These are phyloP conservation scores for Hypholoma fasciculare DNA, from an alignment of 768 basidiomycete species.

Conservation along the genomic window DNA sequence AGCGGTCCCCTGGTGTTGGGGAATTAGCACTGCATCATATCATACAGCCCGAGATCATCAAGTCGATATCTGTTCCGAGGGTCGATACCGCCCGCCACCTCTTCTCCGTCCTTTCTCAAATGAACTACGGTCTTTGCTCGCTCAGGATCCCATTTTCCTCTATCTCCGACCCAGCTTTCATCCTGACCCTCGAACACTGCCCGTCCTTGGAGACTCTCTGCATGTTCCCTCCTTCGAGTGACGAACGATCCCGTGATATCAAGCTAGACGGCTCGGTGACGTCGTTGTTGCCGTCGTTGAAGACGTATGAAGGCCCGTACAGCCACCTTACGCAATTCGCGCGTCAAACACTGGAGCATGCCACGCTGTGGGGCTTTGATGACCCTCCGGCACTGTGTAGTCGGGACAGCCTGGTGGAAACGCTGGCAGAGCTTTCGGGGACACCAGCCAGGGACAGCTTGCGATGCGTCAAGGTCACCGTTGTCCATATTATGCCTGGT, in stretches of 20 bases:
- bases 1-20: constrained; percentile 27
- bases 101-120: constrained; percentile 19
- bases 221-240: constrained; percentile 27
- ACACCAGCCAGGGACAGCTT: constrained; percentile 18
- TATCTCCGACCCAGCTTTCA: constrained; percentile 22
- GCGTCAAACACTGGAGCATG: constrained; percentile 20
- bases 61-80: constrained; percentile 31
- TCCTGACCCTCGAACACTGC: constrained; percentile 27
- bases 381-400: constrained; percentile 22
- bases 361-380: constrained; percentile 30
- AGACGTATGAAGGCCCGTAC: constrained; percentile 30
- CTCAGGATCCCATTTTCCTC: constrained; percentile 26
- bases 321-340: constrained; percentile 21
- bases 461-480: constrained; percentile 19
- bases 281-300: constrained; percentile 20
- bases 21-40: constrained; percentile 23
- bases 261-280: constrained; percentile 12
- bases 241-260: constrained; percentile 19
- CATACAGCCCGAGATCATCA: constrained; percentile 27
- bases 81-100: constrained; percentile 30
- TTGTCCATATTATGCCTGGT: constrained; percentile 19
- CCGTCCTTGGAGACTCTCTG: constrained; percentile 29
- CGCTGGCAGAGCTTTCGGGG: constrained; percentile 16
- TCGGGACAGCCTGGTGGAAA: constrained; percentile 17
- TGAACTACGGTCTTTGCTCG: constrained; percentile 9